Evolutionary conservation across 345 rosid genomes (phyloP).

Genomic region (Populus deltoides): DNA sequence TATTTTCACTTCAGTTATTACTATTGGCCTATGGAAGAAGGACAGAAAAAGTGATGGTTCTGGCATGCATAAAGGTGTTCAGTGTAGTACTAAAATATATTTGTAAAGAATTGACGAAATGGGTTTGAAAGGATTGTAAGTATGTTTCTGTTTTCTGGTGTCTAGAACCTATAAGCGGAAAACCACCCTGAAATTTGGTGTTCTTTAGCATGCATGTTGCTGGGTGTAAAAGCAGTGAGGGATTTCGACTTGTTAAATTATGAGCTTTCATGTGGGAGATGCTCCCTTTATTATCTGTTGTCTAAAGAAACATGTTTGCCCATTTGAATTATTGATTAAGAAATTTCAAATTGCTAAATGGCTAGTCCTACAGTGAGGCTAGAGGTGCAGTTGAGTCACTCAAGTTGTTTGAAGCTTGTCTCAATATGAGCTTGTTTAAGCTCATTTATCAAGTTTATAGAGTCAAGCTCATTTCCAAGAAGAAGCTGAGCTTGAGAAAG

Average conservation of each 20-base stretch:
- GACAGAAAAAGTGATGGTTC: neutral
- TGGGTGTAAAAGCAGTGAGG: neutral
- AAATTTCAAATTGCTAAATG: neutral
- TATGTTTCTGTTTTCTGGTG: neutral
- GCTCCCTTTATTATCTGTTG: neutral
- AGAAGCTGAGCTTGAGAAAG: neutral
- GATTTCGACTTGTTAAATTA: neutral
- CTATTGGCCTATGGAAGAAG: neutral
- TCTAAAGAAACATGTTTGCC: neutral
- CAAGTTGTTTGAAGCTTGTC: neutral
- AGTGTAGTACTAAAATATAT: neutral
- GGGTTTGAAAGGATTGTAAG: neutral
- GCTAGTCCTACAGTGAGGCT: neutral
- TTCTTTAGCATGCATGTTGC: neutral
- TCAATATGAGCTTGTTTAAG: neutral
- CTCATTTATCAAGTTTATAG: neutral
- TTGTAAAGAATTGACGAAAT: neutral
- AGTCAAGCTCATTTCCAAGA: neutral
- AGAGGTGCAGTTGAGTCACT: neutral
- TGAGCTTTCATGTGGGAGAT: neutral
- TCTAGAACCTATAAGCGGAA: neutral
- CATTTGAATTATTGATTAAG: neutral
- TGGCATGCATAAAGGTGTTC: neutral
- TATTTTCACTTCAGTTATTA: neutral
- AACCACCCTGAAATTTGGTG: neutral